A percentile compares a stretch with the other conserved stretches of the same genome.
phyloP scores from a whole-genome alignment of 192 early-diverging fungal species.

The Gonapodya prolifera region DNA sequence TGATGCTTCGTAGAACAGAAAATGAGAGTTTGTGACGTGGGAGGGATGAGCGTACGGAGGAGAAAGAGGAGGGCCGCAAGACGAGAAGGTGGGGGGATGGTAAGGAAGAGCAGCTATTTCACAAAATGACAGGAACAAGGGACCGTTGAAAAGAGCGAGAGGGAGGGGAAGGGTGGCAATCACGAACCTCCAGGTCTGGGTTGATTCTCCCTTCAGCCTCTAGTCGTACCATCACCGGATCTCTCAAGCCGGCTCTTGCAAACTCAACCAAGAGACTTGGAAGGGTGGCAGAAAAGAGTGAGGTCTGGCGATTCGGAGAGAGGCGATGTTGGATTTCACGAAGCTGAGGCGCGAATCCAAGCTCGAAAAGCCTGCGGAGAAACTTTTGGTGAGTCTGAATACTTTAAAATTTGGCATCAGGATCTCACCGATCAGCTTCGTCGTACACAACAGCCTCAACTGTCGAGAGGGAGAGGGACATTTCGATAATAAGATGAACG shows the following conservation, averaged over 20 bases:
- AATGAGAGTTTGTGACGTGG: slow-evolving; percentile 69
- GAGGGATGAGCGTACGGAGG: slow-evolving; percentile 57
- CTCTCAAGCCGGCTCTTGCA: slow-evolving; percentile 89
- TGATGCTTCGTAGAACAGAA: slow-evolving; percentile 97
- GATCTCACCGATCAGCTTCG: slow-evolving; percentile 81
- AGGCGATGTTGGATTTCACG: slow-evolving; percentile 79
- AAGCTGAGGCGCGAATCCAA: slow-evolving; percentile 92
- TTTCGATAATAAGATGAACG: slow-evolving; percentile 77
- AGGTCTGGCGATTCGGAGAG: slow-evolving; percentile 73
- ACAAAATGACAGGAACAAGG: not conserved
- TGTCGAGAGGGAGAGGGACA: slow-evolving; percentile 73
- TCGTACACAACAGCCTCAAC: slow-evolving; percentile 97
- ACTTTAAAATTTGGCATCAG: not conserved
- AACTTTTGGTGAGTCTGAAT: not conserved
- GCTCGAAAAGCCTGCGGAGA: slow-evolving; percentile 66
- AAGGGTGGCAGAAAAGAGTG: slow-evolving; percentile 92
- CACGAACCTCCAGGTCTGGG: slow-evolving; percentile 69
- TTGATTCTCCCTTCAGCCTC: slow-evolving; percentile 94
- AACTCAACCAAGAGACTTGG: slow-evolving; percentile 90
- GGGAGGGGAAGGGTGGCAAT: not conserved
- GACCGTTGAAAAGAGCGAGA: not conserved
- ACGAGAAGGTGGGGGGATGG: slow-evolving; percentile 72
- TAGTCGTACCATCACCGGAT: slow-evolving; percentile 83
- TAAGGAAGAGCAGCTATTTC: slow-evolving; percentile 88
- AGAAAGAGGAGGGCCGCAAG: slow-evolving; percentile 80